Evolutionary conservation across 2,329 filamentous ascomycete genomes (phyloP).

Genomic region (Neonectria neomacrospora): DNA sequence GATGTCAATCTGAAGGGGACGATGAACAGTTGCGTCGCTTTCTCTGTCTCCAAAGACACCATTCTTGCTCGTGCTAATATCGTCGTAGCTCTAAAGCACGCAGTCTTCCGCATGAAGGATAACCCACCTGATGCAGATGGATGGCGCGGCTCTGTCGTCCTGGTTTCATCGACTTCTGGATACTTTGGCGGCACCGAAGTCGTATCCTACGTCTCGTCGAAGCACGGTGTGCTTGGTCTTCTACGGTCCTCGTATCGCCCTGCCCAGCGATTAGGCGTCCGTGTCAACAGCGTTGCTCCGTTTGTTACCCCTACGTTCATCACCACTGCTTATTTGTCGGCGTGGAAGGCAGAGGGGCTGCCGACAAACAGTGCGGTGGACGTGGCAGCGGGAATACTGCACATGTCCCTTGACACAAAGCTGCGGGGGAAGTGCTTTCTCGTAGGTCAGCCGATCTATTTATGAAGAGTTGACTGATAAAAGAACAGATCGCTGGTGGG

Average conservation of each 20-base stretch:
- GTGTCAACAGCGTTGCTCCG: slow-evolving; percentile 32
- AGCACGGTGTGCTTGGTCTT: slow-evolving; percentile 34
- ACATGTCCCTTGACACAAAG: slow-evolving; percentile 21
- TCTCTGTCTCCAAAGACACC: neutral
- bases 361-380: slow-evolving; percentile 16
- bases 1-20: slow-evolving; percentile 37
- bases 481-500: slow-evolving; percentile 10
- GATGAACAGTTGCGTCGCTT: slow-evolving; percentile 28
- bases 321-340: slow-evolving; percentile 7
- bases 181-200: slow-evolving; percentile 35
- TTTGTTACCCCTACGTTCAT: slow-evolving; percentile 32
- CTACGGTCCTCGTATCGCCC: slow-evolving; percentile 22
- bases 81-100: neutral
- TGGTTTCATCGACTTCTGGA: slow-evolving; percentile 32
- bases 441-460: neutral
- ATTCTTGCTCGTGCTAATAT: neutral
- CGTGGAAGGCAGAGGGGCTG: slow-evolving; percentile 22
- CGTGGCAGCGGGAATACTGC: slow-evolving; percentile 16
- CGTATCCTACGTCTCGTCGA: slow-evolving; percentile 33
- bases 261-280: slow-evolving; percentile 15
- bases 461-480: neutral
- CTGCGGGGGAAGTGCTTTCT: slow-evolving; percentile 21
- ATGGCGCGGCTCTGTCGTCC: slow-evolving; percentile 30
- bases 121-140: slow-evolving; percentile 13
- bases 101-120: slow-evolving; percentile 24